These are phyloP conservation scores for Trichoderma asperellum DNA, from an alignment of 2,329 filamentous ascomycete species.

Conservation along the genomic window DNA sequence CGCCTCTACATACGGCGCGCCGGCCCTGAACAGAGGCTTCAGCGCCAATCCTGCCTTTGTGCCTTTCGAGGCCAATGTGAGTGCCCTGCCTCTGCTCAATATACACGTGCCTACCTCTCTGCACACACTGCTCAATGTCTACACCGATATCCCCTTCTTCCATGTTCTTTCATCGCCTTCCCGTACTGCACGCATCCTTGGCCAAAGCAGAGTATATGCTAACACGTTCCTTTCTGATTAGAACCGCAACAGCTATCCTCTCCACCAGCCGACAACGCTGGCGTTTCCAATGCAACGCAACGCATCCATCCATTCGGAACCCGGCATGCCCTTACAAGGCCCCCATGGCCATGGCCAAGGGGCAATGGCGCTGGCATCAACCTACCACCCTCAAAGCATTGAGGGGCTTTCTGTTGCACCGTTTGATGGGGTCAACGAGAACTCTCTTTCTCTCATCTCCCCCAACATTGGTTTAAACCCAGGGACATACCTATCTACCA, in stretches of 20 bases:
- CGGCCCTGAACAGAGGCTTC: neutral
- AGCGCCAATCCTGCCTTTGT: neutral
- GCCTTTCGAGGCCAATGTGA: neutral
- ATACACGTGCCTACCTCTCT: neutral
- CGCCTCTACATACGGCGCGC: neutral
- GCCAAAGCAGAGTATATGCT: neutral
- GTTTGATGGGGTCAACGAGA: slow-evolving; percentile 41
- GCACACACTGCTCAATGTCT: neutral
- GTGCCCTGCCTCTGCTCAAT: neutral
- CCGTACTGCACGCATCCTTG: neutral
- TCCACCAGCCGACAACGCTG: slow-evolving; percentile 34
- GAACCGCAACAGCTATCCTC: neutral
- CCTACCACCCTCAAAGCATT: neutral
- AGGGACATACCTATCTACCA: slow-evolving; percentile 36
- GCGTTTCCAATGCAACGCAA: slow-evolving; percentile 50
- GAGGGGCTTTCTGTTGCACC: neutral
- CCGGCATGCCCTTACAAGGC: slow-evolving; percentile 26
- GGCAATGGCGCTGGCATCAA: neutral
- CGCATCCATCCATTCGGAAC: slow-evolving; percentile 48
- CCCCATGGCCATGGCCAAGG: slow-evolving; percentile 8
- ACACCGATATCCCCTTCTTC: neutral
- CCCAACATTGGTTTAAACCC: slow-evolving; percentile 46
- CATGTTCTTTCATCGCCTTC: neutral
- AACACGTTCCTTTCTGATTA: neutral
- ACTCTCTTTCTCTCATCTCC: slow-evolving; percentile 27